Percentiles rank a stretch among this genome's conserved stretches.
phyloP scores from a whole-genome alignment of 805 yeast species.

The Cyberlindnera mississippiensis region DNA sequence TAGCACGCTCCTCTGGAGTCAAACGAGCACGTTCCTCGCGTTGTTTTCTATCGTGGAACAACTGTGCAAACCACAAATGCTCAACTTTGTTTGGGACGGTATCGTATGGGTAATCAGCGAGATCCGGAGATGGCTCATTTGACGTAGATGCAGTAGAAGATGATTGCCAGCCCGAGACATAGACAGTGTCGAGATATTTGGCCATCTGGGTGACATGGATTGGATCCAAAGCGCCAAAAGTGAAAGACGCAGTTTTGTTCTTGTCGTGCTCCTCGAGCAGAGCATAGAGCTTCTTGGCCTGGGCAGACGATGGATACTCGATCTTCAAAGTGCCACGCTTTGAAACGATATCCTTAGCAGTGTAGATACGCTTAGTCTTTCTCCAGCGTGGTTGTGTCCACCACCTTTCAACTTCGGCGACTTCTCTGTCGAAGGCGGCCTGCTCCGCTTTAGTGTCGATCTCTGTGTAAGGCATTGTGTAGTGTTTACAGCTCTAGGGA shows the following conservation, averaged over 20 bases:
- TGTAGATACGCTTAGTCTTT: slow-evolving; percentile 80
- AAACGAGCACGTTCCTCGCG: slow-evolving; percentile 57
- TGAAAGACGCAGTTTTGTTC: slow-evolving; percentile 73
- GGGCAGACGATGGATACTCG: slow-evolving; percentile 70
- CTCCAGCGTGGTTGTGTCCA: slow-evolving; percentile 93
- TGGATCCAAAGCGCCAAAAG: slow-evolving; percentile 96
- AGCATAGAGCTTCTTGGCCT: slow-evolving; percentile 77
- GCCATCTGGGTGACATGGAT: slow-evolving; percentile 97
- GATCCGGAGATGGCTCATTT: slow-evolving; percentile 96
- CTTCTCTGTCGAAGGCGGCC: slow-evolving; percentile 40
- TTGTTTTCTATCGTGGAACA: slow-evolving; percentile 96
- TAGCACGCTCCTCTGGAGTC: slow-evolving; percentile 60
- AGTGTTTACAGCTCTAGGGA: neutral
- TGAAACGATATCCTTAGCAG: slow-evolving; percentile 83
- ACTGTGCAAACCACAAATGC: slow-evolving; percentile 93
- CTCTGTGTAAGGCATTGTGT: slow-evolving; percentile 17
- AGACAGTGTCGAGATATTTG: slow-evolving; percentile 85
- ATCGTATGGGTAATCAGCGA: slow-evolving; percentile 98
- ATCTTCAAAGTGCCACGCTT: slow-evolving; percentile 80
- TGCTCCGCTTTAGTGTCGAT: slow-evolving; percentile 23
- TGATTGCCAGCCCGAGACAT: slow-evolving; percentile 98
- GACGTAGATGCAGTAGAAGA: slow-evolving; percentile 97
- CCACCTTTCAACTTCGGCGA: slow-evolving; percentile 76
- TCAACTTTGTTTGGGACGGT: slow-evolving; percentile 98
- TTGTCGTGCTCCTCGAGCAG: slow-evolving; percentile 68